Evolutionary conservation across 2,329 filamentous ascomycete genomes (phyloP), one percentile per base, ranked within the genome.

Genomic region (Kalmusia sp.): DNA sequence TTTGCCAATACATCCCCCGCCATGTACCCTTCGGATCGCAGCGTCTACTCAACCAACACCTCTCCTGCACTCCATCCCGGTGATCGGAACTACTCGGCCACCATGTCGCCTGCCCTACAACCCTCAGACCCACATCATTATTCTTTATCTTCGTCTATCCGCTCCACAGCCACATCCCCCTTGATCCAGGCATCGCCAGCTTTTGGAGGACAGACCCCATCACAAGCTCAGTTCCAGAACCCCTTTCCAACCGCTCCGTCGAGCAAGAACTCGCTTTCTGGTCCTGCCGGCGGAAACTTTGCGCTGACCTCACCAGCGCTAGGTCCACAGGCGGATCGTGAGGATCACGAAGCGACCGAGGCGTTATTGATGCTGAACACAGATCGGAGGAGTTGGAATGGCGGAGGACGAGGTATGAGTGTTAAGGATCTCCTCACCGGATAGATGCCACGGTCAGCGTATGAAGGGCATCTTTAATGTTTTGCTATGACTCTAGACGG

Each of bases 321-420:
- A 5, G 65, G 62, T 4, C 70, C 74, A 2, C 71, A 71, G 54
- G 62, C 72, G 22, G 72, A 72, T 41, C 76, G 63, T 7, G 71
- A 78, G 25, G 79, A 82, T 37, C 88, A 92, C 55, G 91, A 95
- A 71, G 93, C 92, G 1, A 95, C 92, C 6, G 88, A 91, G 11
- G 93, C 92, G 3, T 73, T 96, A 62, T 75, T 96, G 71, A 96
- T 96, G 92, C 79, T 97, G 54, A 96, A 93, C 61, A 86, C 82
- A 49, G 92, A 95, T 70, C 84, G 91, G 34, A 82, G 91, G 30
- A 76, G 68, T 50, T 79, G 78, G 76, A 67, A 61, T 54, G 62
- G 65, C 27, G 52, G 57, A 3, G 71, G 63, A 17, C 59, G 73
- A 22, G 73, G 72, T 8, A 79, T 80, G 77, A 80, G 78, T 52